A percentile compares a stretch with the other conserved stretches of the same genome.
These are phyloP conservation scores for Podaxis sp. DNA, from an alignment of 768 basidiomycete genomes.

Conservation along the genomic window DNA sequence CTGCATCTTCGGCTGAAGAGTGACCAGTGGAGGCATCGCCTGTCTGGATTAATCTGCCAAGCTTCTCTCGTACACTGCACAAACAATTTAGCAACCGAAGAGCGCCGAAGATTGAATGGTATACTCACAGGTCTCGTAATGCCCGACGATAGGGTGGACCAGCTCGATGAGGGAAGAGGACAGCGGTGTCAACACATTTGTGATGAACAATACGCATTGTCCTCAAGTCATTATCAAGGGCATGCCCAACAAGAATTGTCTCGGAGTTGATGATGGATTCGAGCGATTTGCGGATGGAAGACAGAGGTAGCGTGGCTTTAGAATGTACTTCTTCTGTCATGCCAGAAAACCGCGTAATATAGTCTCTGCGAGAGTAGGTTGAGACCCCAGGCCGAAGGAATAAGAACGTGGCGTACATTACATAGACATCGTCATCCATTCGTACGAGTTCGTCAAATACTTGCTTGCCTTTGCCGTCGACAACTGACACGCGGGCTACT, in stretches of 20 bases:
- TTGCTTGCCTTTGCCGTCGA: conserved; percentile 70
- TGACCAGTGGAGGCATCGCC: conserved; percentile 77
- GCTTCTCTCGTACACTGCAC: conserved; percentile 76
- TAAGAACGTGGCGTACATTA: conserved; percentile 52
- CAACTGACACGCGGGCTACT: conserved; percentile 86
- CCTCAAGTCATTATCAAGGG: conserved; percentile 91
- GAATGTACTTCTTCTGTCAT: conserved; percentile 58
- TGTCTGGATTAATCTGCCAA: conserved; percentile 80
- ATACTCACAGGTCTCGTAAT: conserved; percentile 71
- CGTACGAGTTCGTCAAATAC: conserved; percentile 82
- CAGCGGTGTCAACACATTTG: conserved; percentile 81
- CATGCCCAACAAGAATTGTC: conserved; percentile 89
- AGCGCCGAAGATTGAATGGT: conserved; percentile 17
- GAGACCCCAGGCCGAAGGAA: conserved; percentile 3
- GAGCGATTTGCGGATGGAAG: conserved; percentile 64
- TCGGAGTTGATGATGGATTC: conserved; percentile 69
- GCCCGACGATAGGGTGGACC: conserved; percentile 79
- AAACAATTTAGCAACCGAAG: conserved; percentile 9
- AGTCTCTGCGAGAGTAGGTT: conserved; percentile 55
- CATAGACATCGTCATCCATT: conserved; percentile 78
- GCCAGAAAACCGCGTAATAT: conserved; percentile 90
- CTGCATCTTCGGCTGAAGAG: conserved; percentile 87
- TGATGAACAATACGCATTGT: conserved; percentile 86
- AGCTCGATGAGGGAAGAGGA: conserved; percentile 78
- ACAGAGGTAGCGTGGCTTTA: conserved; percentile 64